Evolutionary conservation across 2,329 filamentous ascomycete species (phyloP).

Genomic region (Emericellopsis atlantica): DNA sequence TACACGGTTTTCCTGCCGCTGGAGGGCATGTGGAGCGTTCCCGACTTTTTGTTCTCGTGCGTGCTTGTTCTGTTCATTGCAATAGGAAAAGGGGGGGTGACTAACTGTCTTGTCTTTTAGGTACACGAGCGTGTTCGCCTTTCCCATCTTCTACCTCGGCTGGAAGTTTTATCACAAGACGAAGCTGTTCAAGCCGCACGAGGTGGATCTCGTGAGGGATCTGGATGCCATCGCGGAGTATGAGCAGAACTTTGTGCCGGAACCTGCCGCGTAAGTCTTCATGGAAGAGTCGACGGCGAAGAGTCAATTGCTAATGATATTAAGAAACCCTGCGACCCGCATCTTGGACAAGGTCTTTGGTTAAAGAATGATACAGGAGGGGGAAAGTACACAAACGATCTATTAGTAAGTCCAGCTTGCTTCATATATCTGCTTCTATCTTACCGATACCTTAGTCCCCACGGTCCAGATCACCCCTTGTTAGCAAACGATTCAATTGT

Average conservation of each 20-base stretch:
- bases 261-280: conserved; percentile 34
- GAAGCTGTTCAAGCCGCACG: conserved; percentile 36
- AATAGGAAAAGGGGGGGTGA: background rate
- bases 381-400: background rate
- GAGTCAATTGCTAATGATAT: background rate
- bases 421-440: background rate
- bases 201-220: conserved; percentile 51
- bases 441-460: background rate
- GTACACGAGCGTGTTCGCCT: conserved; percentile 63
- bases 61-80: conserved; percentile 9
- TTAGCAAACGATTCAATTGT: too few relatives aligned
- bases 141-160: conserved; percentile 53
- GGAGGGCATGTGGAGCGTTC: conserved; percentile 47
- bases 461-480: too few relatives aligned
- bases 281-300: background rate
- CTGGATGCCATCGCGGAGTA: conserved; percentile 58
- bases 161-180: conserved; percentile 64
- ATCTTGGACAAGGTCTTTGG: conserved; percentile 7
- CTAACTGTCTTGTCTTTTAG: conserved; percentile 10
- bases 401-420: background rate
- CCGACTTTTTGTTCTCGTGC: conserved; percentile 61
- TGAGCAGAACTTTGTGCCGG: conserved; percentile 43
- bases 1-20: conserved; percentile 62
- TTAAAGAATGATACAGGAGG: background rate
- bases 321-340: conserved; percentile 7